Conservation (phyloP, 2,329 filamentous ascomycete genomes). For the Fusarium stilboides region DNA sequence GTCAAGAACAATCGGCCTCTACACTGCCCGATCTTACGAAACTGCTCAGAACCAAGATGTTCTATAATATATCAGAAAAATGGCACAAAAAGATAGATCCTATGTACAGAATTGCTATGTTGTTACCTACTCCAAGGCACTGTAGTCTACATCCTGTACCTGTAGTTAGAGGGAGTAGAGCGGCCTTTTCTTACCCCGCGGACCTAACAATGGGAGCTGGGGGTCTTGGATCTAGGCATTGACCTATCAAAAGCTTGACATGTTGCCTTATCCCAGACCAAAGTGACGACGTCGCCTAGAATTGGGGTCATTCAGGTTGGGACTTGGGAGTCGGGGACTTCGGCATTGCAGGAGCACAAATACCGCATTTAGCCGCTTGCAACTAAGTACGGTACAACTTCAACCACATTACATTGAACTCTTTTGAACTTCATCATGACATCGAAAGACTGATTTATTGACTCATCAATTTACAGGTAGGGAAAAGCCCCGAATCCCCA, state of each 20-base stretch:
- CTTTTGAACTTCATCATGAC: too few species aligned
- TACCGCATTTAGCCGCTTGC: not conserved
- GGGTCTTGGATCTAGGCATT: not conserved
- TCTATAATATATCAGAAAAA: not conserved
- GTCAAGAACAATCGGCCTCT: not conserved
- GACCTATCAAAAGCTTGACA: conserved; percentile 34
- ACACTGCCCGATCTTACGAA: not conserved
- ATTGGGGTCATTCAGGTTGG: conserved; percentile 2
- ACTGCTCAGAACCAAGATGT: not conserved
- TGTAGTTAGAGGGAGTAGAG: conserved; percentile 8
- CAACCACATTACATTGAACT: too few species aligned
- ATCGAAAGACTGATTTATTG: too few species aligned
- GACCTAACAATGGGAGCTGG: conserved; percentile 9
- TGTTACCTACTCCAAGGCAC: not conserved
- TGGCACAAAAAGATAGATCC: not conserved
- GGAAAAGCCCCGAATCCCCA: too few species aligned
- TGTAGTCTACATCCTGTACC: too few species aligned
- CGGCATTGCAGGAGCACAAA: not conserved
- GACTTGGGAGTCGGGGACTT: not conserved
- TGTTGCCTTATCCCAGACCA: conserved; percentile 31
- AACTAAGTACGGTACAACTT: too few species aligned
- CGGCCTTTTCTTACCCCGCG: conserved; percentile 41
- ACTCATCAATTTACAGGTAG: too few species aligned
- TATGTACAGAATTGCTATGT: conserved; percentile 3
- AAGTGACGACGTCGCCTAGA: conserved; percentile 26